phyloP scores from a whole-genome alignment of 192 early-diverging fungal genomes.

The Coemansia pectinata region DNA sequence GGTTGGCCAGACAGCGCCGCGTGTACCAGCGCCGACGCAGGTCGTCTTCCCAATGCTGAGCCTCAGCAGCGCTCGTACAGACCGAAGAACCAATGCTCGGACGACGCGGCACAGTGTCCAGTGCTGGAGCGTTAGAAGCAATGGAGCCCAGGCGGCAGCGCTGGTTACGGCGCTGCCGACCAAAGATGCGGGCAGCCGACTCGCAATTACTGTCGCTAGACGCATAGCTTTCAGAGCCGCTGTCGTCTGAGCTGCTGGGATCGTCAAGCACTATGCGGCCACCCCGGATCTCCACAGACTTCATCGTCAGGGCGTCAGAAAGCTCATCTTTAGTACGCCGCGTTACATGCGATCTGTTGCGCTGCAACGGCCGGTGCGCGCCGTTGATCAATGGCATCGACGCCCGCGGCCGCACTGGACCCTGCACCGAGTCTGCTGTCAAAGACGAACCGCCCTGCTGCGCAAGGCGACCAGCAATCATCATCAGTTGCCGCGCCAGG shows the following conservation, averaged over 20 bases:
- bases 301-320: constrained; percentile 50
- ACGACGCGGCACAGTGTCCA: background rate
- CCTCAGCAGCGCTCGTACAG: background rate
- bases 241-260: constrained; percentile 38
- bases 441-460: background rate
- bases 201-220: constrained; percentile 5
- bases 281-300: constrained; percentile 53
- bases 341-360: constrained; percentile 34
- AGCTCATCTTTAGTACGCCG: constrained; percentile 33
- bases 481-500: constrained; percentile 31
- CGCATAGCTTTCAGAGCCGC: background rate
- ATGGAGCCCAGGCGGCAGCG: background rate
- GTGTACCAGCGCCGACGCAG: constrained; percentile 49
- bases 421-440: constrained; percentile 7
- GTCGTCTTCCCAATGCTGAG: constrained; percentile 35
- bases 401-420: constrained; percentile 41
- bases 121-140: background rate
- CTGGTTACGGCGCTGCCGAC: background rate
- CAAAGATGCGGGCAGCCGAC: constrained; percentile 9
- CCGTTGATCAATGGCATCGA: constrained; percentile 50
- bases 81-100: constrained; percentile 18
- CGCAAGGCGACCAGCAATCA: constrained; percentile 20
- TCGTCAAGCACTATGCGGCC: constrained; percentile 52
- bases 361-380: constrained; percentile 26
- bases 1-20: constrained; percentile 33